Percentiles rank a stretch among this genome's conserved stretches.
These are phyloP conservation scores for Pseudonectria buxi DNA, from an alignment of 2,329 filamentous ascomycete species.

Conservation along the genomic window DNA sequence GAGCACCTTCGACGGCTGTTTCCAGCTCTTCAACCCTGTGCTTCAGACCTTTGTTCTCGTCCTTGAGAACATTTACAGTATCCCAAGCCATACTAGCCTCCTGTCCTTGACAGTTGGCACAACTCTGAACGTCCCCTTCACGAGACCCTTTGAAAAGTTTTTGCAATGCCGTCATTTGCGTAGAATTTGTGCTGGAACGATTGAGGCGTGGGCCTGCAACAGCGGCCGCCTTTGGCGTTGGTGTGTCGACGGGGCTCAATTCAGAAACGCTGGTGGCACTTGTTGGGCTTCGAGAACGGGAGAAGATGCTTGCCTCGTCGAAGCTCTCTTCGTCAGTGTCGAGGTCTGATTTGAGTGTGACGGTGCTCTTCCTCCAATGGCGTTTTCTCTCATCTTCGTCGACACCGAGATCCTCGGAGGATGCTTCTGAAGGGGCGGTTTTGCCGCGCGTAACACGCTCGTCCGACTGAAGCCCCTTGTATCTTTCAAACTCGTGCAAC, in stretches of 20 bases:
- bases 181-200: constrained; percentile 17
- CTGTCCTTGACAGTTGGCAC: constrained; percentile 52
- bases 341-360: constrained; percentile 37
- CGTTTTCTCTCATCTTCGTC: constrained; percentile 42
- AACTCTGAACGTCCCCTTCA: constrained; percentile 28
- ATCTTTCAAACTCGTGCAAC: constrained; percentile 43
- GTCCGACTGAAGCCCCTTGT: constrained; percentile 41
- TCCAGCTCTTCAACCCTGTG: constrained; percentile 52
- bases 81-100: constrained; percentile 57
- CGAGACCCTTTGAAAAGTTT: constrained; percentile 33
- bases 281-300: constrained; percentile 52
- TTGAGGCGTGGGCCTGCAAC: constrained; percentile 24
- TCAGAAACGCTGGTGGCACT: constrained; percentile 33
- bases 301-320: constrained; percentile 53
- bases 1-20: constrained; percentile 51
- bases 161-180: constrained; percentile 31
- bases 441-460: constrained; percentile 28
- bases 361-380: constrained; percentile 36
- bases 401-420: constrained; percentile 47
- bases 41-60: constrained; percentile 58
- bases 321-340: constrained; percentile 48
- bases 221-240: constrained; percentile 14
- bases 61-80: constrained; percentile 53
- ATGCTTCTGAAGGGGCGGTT: constrained; percentile 29
- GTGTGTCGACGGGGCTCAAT: constrained; percentile 14